These are phyloP conservation scores for Penicillium macrosclerotiorum DNA, from an alignment of 495 filamentous ascomycete genomes.

Conservation along the genomic window DNA sequence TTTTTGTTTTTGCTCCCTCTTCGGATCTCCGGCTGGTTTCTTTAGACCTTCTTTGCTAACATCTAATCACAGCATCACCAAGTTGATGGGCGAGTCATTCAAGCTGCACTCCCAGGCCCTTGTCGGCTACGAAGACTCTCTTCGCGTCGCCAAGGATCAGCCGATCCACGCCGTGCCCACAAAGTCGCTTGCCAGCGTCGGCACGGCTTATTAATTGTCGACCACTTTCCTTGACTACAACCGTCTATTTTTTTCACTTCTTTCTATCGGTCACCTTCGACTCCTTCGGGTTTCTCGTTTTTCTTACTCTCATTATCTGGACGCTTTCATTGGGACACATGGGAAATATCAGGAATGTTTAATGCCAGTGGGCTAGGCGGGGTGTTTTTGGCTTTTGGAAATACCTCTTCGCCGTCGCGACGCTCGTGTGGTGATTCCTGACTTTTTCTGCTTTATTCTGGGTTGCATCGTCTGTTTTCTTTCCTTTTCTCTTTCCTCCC, in stretches of 20 bases:
- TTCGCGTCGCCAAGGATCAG: slow-evolving; percentile 46
- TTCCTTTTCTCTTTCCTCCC: slow-evolving; percentile 20
- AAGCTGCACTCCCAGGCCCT: slow-evolving; percentile 94
- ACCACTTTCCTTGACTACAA: slow-evolving; percentile 16
- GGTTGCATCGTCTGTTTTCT: slow-evolving; percentile 28
- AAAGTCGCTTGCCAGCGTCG: slow-evolving; percentile 47
- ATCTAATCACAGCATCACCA: slow-evolving; percentile 75
- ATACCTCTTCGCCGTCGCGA: slow-evolving; percentile 35
- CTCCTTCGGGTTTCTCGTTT: slow-evolving; percentile 19
- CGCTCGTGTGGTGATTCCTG: slow-evolving; percentile 39
- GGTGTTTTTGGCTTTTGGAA: slow-evolving; percentile 31
- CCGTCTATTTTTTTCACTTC: slow-evolving; percentile 4
- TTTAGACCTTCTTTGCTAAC: slow-evolving; percentile 33
- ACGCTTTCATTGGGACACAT: slow-evolving; percentile 36
- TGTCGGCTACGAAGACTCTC: slow-evolving; percentile 84
- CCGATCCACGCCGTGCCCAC: slow-evolving; percentile 46
- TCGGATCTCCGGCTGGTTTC: too few relatives aligned
- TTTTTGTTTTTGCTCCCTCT: too few relatives aligned
- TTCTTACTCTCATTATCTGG: slow-evolving; percentile 34
- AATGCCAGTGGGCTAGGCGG: slow-evolving; percentile 35
- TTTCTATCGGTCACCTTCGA: slow-evolving; percentile 2
- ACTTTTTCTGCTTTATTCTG: slow-evolving; percentile 25
- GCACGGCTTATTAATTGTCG: slow-evolving; percentile 43
- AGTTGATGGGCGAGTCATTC: slow-evolving; percentile 97
- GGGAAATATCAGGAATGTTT: slow-evolving; percentile 34